Evolutionary conservation across 1,284 basidiomycete species (phyloP), one percentile per base, ranked within the genome.

Genomic region (Fomitopsis palustris): DNA sequence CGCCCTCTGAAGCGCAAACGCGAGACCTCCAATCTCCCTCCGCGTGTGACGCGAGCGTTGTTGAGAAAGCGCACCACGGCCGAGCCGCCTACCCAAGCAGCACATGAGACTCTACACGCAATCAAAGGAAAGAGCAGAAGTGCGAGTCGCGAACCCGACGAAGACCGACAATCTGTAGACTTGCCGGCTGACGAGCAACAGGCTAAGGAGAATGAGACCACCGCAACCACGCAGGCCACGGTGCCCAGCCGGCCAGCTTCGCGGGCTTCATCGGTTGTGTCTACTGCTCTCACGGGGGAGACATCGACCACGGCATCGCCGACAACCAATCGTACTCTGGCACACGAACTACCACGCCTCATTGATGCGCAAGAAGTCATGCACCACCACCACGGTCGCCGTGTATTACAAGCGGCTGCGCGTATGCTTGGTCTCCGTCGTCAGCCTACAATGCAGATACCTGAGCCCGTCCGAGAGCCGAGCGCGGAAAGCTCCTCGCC

Each of bases 231-330:
- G n/a, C 72, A 68, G 45, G 64, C 80, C 58, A 68, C 78, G 10
- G 64, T 71, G 51, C 64, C 71, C 31, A 76, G 75, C 54, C 67
- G 64, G 49, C 59, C 64, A 9, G 67, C 62, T 25, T 82, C 81
- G 23, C 79, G 80, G 19, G 74, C 79, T 19, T 82, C 83, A 7
- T 85, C 83, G 25, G 72, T 82, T 17, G 74, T 64, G 4, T 83
- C 81, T 8, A 75, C 62, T 21, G 61, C 55, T 3, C 71, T 57
- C 61, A 68, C 65, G 47, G 43, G 53, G 14, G 62, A 59, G 38
- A 66, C 66, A 14, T 54, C 35, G 3, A 51, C 54, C 10, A 56
- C 55, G 17, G 52, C 60, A 4, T 67, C 67, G 0, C 67, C 65
- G 17, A 63, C 65, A 1, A 41, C 59, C 19, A 56, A 54, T 69